Evolutionary conservation across 345 rosid species (phyloP).

Genomic region (Rhizophora mangle): DNA sequence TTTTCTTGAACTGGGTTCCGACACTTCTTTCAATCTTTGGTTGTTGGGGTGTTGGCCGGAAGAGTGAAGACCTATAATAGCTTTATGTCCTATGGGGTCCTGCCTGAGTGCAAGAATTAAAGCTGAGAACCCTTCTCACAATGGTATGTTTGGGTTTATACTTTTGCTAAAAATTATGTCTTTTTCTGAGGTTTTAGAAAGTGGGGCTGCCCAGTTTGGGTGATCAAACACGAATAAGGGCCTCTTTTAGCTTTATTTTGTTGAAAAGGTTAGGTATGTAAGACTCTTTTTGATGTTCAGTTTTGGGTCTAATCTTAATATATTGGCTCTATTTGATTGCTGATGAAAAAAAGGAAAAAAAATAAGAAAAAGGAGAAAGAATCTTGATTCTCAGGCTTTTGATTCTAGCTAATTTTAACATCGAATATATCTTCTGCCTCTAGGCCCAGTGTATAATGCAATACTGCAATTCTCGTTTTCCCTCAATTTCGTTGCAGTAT

Average conservation of each 20-base stretch:
- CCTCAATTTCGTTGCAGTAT: too few relatives aligned
- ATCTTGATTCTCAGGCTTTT: background rate
- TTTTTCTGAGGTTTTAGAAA: constrained; percentile 2
- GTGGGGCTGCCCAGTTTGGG: constrained; percentile 4
- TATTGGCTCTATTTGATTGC: constrained; percentile 11
- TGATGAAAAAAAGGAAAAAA: background rate
- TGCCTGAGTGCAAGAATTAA: constrained; percentile 58
- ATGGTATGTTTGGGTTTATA: constrained; percentile 34
- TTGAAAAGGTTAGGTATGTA: background rate
- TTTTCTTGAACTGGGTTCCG: constrained; percentile 12
- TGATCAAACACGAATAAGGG: background rate
- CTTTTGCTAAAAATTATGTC: background rate
- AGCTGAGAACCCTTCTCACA: constrained; percentile 43
- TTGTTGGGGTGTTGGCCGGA: background rate
- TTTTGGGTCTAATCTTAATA: background rate
- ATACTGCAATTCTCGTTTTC: too few relatives aligned
- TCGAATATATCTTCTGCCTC: constrained; percentile 1
- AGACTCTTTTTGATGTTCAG: background rate
- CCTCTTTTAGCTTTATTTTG: background rate
- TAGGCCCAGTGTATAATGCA: too few relatives aligned
- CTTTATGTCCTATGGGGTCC: constrained; percentile 54
- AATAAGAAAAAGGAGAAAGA: background rate
- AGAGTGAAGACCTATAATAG: background rate
- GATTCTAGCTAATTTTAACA: background rate
- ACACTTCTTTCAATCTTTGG: background rate